A percentile compares a stretch with the other conserved stretches of the same genome.
phyloP scores from a whole-genome alignment of 768 basidiomycete genomes.

The Trametes sanguinea region DNA sequence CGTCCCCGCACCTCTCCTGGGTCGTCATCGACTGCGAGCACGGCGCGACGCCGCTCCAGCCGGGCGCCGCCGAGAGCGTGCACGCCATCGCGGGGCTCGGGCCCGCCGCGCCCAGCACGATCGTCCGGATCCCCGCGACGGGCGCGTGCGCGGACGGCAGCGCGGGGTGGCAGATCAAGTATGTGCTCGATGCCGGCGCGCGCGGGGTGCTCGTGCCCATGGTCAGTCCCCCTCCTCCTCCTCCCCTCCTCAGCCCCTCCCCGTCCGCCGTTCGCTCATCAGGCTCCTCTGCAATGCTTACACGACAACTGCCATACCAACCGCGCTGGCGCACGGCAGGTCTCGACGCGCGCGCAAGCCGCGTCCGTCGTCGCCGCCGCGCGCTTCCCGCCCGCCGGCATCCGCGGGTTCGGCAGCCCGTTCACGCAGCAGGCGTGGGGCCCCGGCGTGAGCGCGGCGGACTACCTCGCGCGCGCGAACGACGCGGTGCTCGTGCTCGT shows the following conservation, averaged over 20 bases:
- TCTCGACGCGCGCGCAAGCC: constrained; percentile 60
- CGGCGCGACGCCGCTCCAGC: constrained; percentile 56
- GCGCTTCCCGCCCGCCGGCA: constrained; percentile 62
- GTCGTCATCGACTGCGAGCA: constrained; percentile 71
- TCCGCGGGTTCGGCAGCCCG: constrained; percentile 66
- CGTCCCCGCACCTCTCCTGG: constrained; percentile 58
- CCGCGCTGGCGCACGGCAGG: constrained; percentile 34
- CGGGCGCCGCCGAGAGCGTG: constrained; percentile 57
- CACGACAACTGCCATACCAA: no score
- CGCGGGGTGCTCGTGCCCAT: constrained; percentile 67
- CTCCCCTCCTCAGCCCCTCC: no score
- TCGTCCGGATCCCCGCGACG: constrained; percentile 68
- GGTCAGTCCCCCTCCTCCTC: constrained; percentile 42
- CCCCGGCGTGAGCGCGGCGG: constrained; percentile 39
- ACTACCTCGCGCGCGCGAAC: constrained; percentile 56
- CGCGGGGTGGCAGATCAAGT: constrained; percentile 72
- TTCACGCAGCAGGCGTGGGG: constrained; percentile 64
- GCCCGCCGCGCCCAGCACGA: constrained; percentile 47
- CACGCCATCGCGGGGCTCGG: constrained; percentile 53
- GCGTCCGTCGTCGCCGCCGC: constrained; percentile 56
- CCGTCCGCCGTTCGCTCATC: no score
- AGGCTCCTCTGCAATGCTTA: no score
- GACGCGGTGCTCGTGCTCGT: constrained; percentile 37
- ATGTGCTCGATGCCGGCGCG: constrained; percentile 68
- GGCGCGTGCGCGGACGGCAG: constrained; percentile 48